Evolutionary conservation across 139 green algal genomes (phyloP).

Genomic region (Pleodorina starrii): DNA sequence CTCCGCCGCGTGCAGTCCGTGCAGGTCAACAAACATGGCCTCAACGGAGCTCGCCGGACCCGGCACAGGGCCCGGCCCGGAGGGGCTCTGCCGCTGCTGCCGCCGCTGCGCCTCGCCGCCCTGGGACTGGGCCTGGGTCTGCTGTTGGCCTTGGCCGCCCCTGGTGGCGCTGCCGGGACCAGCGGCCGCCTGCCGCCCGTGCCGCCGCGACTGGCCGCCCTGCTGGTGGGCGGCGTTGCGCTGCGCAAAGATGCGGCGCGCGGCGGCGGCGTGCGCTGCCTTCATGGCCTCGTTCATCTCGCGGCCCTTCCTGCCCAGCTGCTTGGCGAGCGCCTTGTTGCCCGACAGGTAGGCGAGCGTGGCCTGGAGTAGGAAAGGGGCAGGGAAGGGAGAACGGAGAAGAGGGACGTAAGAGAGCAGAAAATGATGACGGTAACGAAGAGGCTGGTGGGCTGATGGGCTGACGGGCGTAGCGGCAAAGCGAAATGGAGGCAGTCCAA

Average conservation of each 20-base stretch:
- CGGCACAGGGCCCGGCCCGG: neutral
- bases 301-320: constrained; percentile 75
- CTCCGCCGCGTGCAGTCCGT: constrained; percentile 83
- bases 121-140: too few relatives aligned
- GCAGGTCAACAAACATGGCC: constrained; percentile 73
- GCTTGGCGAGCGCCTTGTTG: constrained; percentile 78
- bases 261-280: constrained; percentile 70
- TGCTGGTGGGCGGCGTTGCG: constrained; percentile 58
- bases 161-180: neutral
- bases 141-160: too few relatives aligned
- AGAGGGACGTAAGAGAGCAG: neutral
- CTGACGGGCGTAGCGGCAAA: too few relatives aligned
- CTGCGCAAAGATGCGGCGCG: constrained; percentile 62
- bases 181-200: neutral
- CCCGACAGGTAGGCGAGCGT: constrained; percentile 82
- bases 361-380: constrained; percentile 71
- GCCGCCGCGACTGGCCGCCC: too few relatives aligned
- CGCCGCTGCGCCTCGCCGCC: too few relatives aligned
- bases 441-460: too few relatives aligned
- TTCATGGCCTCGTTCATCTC: constrained; percentile 77
- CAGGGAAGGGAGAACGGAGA: neutral
- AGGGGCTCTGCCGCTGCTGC: neutral
- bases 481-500: too few relatives aligned
- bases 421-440: too few relatives aligned
- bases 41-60: neutral